These are phyloP conservation scores for Sextonia rubra DNA, from an alignment of 164 flowering plant species.

Conservation along the genomic window DNA sequence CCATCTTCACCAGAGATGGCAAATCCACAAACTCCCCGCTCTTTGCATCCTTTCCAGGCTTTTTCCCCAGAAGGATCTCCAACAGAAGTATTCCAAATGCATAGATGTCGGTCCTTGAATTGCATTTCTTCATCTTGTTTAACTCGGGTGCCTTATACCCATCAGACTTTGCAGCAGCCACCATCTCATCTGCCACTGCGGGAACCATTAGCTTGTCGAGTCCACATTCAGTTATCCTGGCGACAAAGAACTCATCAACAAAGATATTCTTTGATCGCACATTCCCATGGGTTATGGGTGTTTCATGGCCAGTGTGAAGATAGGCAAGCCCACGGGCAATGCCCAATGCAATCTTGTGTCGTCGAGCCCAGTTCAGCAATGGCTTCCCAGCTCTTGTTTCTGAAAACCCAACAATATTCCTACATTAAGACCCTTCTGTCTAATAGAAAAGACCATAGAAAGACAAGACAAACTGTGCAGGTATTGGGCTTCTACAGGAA, in stretches of 20 bases:
- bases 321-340: constrained; percentile 87
- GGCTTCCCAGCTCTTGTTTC: constrained; percentile 81
- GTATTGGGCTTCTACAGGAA: not conserved
- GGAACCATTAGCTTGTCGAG: constrained; percentile 85
- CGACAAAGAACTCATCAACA: constrained; percentile 80
- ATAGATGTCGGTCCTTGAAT: constrained; percentile 82
- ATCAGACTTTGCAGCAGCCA: constrained; percentile 68
- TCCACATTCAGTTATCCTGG: constrained; percentile 83
- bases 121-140: constrained; percentile 90
- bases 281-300: constrained; percentile 82
- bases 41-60: constrained; percentile 69
- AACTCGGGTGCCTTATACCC: constrained; percentile 98
- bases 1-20: constrained; percentile 85
- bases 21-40: constrained; percentile 61
- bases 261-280: constrained; percentile 80
- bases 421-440: not conserved
- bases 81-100: constrained; percentile 85
- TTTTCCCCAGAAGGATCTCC: constrained; percentile 84
- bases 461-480: not conserved
- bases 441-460: too few relatives aligned
- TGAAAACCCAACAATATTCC: constrained; percentile 23
- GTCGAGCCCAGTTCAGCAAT: constrained; percentile 80
- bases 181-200: constrained; percentile 81
- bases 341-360: constrained; percentile 88
- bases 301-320: constrained; percentile 74